A percentile compares a stretch with the other conserved stretches of the same genome.
Conservation (phyloP, 2,329 filamentous ascomycete genomes). For the Xylariales sp. region DNA sequence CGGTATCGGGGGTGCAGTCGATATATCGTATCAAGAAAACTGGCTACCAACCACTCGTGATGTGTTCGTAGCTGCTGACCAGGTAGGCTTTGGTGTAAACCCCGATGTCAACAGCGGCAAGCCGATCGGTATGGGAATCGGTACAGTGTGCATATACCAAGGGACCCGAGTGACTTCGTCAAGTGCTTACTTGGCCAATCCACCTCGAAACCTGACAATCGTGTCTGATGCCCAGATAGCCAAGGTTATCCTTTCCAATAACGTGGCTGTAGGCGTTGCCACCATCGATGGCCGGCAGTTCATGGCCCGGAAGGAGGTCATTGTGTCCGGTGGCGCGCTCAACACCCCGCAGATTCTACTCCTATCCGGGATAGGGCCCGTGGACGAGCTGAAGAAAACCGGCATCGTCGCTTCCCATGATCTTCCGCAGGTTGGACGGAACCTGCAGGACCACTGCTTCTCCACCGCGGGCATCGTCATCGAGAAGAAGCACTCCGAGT, state of each 20-base stretch:
- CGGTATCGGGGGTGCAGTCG: slow-evolving; percentile 11
- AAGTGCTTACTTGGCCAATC: slow-evolving; percentile 21
- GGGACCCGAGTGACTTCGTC: slow-evolving; percentile 36
- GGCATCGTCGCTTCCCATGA: slow-evolving; percentile 16
- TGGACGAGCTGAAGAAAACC: slow-evolving; percentile 14
- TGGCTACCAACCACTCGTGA: slow-evolving; percentile 11
- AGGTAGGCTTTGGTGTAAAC: slow-evolving; percentile 12
- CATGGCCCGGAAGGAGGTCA: slow-evolving; percentile 17
- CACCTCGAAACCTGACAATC: slow-evolving; percentile 11
- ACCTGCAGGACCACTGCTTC: slow-evolving; percentile 18
- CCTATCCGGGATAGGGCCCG: slow-evolving; percentile 22
- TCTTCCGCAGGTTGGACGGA: slow-evolving; percentile 21
- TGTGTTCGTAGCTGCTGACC: slow-evolving; percentile 11
- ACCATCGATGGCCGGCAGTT: slow-evolving; percentile 8
- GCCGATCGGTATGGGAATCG: slow-evolving; percentile 19
- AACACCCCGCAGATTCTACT: slow-evolving; percentile 23
- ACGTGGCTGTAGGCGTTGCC: slow-evolving; percentile 15
- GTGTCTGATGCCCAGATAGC: slow-evolving; percentile 8
- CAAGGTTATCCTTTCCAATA: slow-evolving; percentile 8
- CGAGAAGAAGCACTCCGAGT: slow-evolving; percentile 7
- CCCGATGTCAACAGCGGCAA: slow-evolving; percentile 15
- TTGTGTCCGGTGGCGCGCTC: slow-evolving; percentile 19
- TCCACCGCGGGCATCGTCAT: slow-evolving; percentile 17
- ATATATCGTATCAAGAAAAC: slow-evolving; percentile 14
- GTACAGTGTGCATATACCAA: slow-evolving; percentile 19